Evolutionary conservation across 1,139 yeast species (phyloP), one percentile per base, ranked within the genome.

Genomic region (Arxiozyma slooffiae): DNA sequence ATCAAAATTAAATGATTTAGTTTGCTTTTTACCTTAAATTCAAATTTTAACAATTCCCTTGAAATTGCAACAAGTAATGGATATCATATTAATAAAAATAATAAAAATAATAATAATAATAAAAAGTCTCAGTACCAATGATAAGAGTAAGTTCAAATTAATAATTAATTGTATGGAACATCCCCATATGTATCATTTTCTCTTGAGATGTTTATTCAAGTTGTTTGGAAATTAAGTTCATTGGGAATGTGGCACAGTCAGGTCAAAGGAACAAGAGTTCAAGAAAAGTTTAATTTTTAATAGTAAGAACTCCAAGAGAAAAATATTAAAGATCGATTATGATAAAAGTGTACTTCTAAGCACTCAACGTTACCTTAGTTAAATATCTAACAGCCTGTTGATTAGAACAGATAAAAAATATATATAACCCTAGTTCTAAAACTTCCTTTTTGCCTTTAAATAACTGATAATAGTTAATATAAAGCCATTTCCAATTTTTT

Each of bases 171-270:
- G 26, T 1, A 17, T 41, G 17, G 30, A 41, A 24, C 44, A 57
- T 46, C n/a, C n/a, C n/a, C n/a, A n/a, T 55, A 52, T n/a, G 53
- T 2, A 50, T 58, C 14, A 55, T 50, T 5, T 60, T 62, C 42
- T 58, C 66, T 1, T 62, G 63, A 63, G 60, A 61, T 48, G 56
- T 57, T 45, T 49, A 60, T 44, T 50, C 53, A 20, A 48, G 46
- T 6, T 57, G 59, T 47, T 48, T 49, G 41, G 37, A 41, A 26
- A 49, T 56, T 41, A 40, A 21, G 34, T 49, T 53, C 21, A 48
- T 44, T 24, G 42, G 40, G 18, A 37, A 38, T 23, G 24, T 41
- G 26, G 30, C 8, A 41, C 11, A 16, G 17, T n/a, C 24, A 45
- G 34, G 38, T 41, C 44, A 46, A 38, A 42, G 40, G 30, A 16